Evolutionary conservation across 495 filamentous ascomycete genomes (phyloP).

Genomic region (Aspergillus affinis): DNA sequence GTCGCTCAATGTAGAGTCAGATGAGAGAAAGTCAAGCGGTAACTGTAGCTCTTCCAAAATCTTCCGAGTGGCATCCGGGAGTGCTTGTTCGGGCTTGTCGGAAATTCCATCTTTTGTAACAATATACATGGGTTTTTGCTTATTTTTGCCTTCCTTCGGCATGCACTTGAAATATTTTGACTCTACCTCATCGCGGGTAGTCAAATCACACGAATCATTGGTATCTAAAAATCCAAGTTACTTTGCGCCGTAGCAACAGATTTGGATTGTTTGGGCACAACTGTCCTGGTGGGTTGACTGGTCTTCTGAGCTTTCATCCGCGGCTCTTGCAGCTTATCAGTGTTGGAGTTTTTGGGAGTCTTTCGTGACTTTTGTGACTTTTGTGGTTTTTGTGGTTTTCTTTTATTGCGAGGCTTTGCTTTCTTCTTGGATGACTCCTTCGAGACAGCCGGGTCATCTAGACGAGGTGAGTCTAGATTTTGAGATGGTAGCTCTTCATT

Average conservation of each 20-base stretch:
- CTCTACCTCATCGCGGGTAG: constrained; percentile 42
- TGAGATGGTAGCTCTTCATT: too few species aligned
- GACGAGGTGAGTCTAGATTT: not conserved
- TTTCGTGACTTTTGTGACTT: too few species aligned
- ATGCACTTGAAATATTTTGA: constrained; percentile 39
- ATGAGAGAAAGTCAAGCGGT: constrained; percentile 25
- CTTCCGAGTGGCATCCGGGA: constrained; percentile 17
- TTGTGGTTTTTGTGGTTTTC: too few species aligned
- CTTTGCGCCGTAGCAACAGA: not conserved
- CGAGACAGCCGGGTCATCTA: not conserved
- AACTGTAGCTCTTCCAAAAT: constrained; percentile 19
- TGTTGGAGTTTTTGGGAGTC: not conserved
- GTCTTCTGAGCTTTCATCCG: not conserved
- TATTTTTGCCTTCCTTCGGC: constrained; percentile 5
- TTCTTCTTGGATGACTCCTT: not conserved
- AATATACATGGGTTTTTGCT: not conserved
- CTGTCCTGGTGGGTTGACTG: not conserved
- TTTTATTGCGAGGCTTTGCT: not conserved
- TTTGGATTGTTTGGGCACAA: not conserved
- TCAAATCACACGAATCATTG: constrained; percentile 41
- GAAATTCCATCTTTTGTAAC: not conserved
- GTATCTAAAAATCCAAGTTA: constrained; percentile 41
- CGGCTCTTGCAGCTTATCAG: not conserved
- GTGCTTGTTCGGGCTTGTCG: not conserved
- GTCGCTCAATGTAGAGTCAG: constrained; percentile 37